A percentile compares a stretch with the other conserved stretches of the same genome.
These are phyloP conservation scores for Leishmania tarentolae DNA, from an alignment of 208 protist genomes.

Conservation along the genomic window DNA sequence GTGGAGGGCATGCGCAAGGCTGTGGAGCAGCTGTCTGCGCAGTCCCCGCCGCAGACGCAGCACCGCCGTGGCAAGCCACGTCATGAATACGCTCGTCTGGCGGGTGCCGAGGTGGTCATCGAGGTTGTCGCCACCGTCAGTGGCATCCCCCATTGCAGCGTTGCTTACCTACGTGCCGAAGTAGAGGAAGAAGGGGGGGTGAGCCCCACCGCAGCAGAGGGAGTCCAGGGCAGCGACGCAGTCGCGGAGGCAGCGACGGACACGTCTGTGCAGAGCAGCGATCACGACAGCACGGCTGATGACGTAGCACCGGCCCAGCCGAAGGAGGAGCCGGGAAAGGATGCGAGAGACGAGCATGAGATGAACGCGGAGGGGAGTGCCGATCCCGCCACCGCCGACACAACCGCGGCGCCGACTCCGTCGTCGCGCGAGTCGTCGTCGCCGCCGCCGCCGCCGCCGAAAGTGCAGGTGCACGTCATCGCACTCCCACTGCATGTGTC, in stretches of 20 bases:
- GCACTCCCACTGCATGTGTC: conserved; percentile 1
- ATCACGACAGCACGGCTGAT: neutral
- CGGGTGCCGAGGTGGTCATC: conserved; percentile 50
- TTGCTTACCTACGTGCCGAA: conserved; percentile 49
- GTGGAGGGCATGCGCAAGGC: conserved; percentile 2
- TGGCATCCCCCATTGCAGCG: conserved; percentile 56
- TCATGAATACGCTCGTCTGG: conserved; percentile 10
- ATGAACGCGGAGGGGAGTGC: neutral
- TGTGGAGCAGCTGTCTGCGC: neutral
- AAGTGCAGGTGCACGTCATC: neutral
- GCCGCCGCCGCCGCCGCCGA: neutral
- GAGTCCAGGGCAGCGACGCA: neutral
- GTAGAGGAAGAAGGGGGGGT: conserved; percentile 23
- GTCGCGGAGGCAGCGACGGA: neutral
- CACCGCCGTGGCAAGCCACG: neutral
- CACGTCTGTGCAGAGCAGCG: neutral
- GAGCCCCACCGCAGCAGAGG: neutral
- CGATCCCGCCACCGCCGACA: neutral
- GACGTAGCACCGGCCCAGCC: neutral
- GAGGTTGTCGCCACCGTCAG: conserved; percentile 59
- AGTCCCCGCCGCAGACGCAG: conserved; percentile 1
- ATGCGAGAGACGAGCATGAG: neutral
- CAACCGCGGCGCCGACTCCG: neutral
- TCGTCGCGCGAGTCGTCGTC: neutral
- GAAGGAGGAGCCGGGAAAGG: neutral